phyloP scores from a whole-genome alignment of 129 eudicot species.

The Artemisia tridentata region DNA sequence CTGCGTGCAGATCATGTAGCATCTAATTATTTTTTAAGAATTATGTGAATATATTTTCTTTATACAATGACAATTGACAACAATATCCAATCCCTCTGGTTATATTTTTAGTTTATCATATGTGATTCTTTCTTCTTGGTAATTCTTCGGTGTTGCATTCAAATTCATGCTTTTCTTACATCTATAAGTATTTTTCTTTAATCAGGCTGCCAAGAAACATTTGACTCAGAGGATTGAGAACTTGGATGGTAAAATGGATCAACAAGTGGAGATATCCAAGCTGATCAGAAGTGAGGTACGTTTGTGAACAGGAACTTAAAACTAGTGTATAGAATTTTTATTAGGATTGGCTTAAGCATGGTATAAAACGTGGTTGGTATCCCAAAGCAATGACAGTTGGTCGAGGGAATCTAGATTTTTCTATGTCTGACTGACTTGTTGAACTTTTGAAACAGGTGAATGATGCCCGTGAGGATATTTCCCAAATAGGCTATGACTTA shows the following conservation, averaged over 20 bases:
- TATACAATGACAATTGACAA: too few relatives aligned
- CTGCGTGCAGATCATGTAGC: too few relatives aligned
- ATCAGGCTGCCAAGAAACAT: conserved; percentile 83
- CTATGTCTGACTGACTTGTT: background rate
- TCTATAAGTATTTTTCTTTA: conserved; percentile 11
- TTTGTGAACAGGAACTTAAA: background rate
- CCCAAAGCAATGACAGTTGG: background rate
- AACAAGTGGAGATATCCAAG: conserved; percentile 73
- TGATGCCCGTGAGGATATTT: conserved; percentile 70
- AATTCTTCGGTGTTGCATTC: conserved; percentile 7
- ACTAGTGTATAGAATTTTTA: background rate
- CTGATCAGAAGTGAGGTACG: conserved; percentile 65
- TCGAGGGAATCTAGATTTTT: background rate
- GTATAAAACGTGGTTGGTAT: conserved; percentile 1
- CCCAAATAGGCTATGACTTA: conserved; percentile 63
- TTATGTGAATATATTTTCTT: too few relatives aligned
- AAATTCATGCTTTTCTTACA: background rate
- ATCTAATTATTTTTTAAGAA: too few relatives aligned
- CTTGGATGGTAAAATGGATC: conserved; percentile 80
- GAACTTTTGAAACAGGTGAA: conserved; percentile 56
- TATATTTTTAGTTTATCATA: background rate
- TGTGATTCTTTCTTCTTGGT: conserved; percentile 3
- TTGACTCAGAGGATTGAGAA: conserved; percentile 87
- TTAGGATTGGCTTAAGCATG: background rate
- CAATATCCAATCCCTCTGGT: too few relatives aligned